Base-by-base conservation (phyloP, 176 grass and related monocot species). In the Pontederia paniculata region DNA sequence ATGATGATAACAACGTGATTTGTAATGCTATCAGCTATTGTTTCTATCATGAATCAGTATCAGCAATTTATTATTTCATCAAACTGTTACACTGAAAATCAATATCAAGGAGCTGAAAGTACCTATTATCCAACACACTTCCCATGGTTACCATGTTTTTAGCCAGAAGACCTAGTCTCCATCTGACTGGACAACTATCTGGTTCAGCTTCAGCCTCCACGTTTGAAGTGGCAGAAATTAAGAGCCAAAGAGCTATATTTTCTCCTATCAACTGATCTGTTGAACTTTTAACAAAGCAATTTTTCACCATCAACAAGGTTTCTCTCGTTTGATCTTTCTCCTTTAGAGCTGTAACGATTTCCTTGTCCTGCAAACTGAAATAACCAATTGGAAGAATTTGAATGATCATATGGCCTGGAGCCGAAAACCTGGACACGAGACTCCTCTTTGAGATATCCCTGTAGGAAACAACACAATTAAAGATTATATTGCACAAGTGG, bases 101-200 rank as follows among this genome's bases (percentile, higher is more conserved):
- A 59, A 73, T 48, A 84, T 73, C 11, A 23, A 45, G 13, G 78
- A 54, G 19, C 51, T 21, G 28, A 51, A 57, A 44, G 69, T 95
- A 95, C 90, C 90, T 95, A 66, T 65, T 19, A 82, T 95, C 82
- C 63, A 81, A 86, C 61, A 86, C 41, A 73, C 63, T 84, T 68
- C 85, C 82, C 73, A 85, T 70, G 61, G 80, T 58, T 42, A 85
- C 46, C 50, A 55, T 76, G 44, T 80, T 83, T 37, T 81, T 83
- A 10, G 76, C 78, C 52, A 89, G 47, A 58, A 95, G 73, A 72
- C 72, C 89, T 70, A 89, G 50, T 74, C 70, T 88, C 89, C 89
- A 89, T 82, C 66, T 70, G 17, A 20, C 48, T 42, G 64, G 43
- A 67, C 12, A 7, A 23, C 41, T 52, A 61, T 77, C 72, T 25